Evolutionary conservation across 352 stramenopile species (phyloP).

Genomic region (Phytophthora pluvialis): DNA sequence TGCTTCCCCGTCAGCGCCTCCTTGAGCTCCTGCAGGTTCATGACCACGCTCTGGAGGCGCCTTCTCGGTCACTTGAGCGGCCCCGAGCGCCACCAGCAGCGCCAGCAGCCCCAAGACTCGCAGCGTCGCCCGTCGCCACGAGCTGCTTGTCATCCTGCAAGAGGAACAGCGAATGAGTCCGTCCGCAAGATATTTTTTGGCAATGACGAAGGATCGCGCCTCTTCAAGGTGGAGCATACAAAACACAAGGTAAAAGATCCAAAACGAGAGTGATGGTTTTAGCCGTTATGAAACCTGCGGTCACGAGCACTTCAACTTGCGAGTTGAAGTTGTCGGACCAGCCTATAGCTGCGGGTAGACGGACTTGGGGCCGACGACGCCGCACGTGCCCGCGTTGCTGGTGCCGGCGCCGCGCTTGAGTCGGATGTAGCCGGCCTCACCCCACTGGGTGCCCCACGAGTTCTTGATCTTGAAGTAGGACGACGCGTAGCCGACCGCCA

Average conservation of each 20-base stretch:
- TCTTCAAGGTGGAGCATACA: constrained; percentile 31
- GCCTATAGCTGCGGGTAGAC: constrained; percentile 63
- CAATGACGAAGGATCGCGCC: constrained; percentile 11
- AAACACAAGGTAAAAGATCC: constrained; percentile 30
- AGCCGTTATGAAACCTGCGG: constrained; percentile 25
- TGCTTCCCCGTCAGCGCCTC: constrained; percentile 7
- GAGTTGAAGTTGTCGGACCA: constrained; percentile 23
- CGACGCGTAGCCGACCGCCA: constrained; percentile 95
- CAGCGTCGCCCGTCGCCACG: constrained; percentile 6
- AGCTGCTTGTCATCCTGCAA: constrained; percentile 15
- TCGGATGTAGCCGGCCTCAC: constrained; percentile 94
- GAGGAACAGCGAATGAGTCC: constrained; percentile 15
- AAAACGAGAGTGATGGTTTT: constrained; percentile 23
- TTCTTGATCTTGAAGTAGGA: constrained; percentile 98
- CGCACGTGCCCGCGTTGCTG: constrained; percentile 48
- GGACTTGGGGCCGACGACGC: constrained; percentile 60
- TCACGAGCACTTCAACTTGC: constrained; percentile 22
- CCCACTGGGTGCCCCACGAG: constrained; percentile 95
- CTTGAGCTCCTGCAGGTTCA: constrained; percentile 2
- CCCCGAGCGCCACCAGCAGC: constrained; percentile 29
- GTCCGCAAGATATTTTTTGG: background rate
- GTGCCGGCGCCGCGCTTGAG: constrained; percentile 83
- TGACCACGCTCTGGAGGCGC: background rate
- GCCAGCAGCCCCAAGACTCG: constrained; percentile 15
- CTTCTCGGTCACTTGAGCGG: constrained; percentile 35